Evolutionary conservation across 2,329 filamentous ascomycete genomes (phyloP), one percentile per base, ranked within the genome.

Genomic region (Phyllosticta citribraziliensis): DNA sequence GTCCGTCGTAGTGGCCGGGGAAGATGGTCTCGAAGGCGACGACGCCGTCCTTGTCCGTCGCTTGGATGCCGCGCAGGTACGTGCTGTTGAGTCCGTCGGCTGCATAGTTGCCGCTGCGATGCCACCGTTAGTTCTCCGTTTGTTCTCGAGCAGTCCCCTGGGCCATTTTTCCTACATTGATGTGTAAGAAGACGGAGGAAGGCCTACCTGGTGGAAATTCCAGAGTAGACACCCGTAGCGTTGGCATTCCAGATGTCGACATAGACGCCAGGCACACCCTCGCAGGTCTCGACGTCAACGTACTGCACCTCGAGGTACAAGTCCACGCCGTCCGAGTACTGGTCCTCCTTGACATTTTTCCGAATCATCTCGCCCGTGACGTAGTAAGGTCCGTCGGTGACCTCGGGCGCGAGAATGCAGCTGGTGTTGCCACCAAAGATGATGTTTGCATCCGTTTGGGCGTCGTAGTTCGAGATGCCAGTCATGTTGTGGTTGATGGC

Each of bases 171-270:
- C n/a, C 6, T 19, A 6, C 14, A 5, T 2, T n/a, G 17, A 1
- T 5, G 40, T 20, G 22, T 3, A 47, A 14, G 11, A n/a, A 56
- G 19, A 2, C 24, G 9, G 14, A 56, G 2, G 10, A 55, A 20
- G 5, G 17, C 55, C 25, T 2, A 58, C 56, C 56, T 58, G 24
- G 17, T 40, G 50, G 14, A 57, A 19, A 57, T 57, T 47, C 77
- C 78, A 14, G 73, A 73, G 69, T 80, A 80, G 20, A 77, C 69
- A 53, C 70, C 70, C 4, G 72, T 73, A 52, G 66, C 66, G 64
- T 73, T 75, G 67, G 71, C 73, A 66, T 77, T 75, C 81, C 82
- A 84, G 64, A 82, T 78, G 66, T 84, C 80, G 14, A 82, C 67
- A 62, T 74, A 80, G 12, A 76, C 73, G 56, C 78, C 69, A 0